A percentile compares a stretch with the other conserved stretches of the same genome.
Evolutionary conservation across 257 asterid genomes (phyloP).

Genomic region (Knoxia roxburghii): DNA sequence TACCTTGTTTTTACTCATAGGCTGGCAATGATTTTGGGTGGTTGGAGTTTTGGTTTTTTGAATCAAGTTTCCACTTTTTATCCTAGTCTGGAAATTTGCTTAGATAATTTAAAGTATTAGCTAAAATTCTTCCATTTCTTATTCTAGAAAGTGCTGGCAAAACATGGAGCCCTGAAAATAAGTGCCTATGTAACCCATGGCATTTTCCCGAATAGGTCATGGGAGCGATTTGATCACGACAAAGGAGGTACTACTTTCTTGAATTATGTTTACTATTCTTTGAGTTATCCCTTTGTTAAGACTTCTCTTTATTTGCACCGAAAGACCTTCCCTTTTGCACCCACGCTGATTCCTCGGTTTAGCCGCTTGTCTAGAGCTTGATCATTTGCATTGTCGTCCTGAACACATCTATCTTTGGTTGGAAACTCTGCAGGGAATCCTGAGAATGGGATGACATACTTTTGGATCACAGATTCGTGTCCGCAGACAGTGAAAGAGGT

Average conservation of each 20-base stretch:
- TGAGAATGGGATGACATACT: slow-evolving; percentile 71
- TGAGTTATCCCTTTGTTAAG: neutral
- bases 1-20: neutral
- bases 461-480: slow-evolving; percentile 97
- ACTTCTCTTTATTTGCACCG: neutral
- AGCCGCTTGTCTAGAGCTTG: neutral
- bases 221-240: slow-evolving; percentile 80
- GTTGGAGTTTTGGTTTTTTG: neutral
- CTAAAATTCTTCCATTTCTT: slow-evolving; percentile 4
- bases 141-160: slow-evolving; percentile 86
- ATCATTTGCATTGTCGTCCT: neutral
- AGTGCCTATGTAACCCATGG: slow-evolving; percentile 98
- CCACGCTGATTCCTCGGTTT: neutral
- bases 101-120: neutral
- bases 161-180: slow-evolving; percentile 74
- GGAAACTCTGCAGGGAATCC: slow-evolving; percentile 51
- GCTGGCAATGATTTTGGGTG: neutral
- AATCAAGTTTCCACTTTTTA: neutral
- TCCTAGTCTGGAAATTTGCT: neutral
- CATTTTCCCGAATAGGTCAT: slow-evolving; percentile 83
- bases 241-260: slow-evolving; percentile 54
- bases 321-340: neutral
- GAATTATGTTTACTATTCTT: neutral
- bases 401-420: neutral
- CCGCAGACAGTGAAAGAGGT: slow-evolving; percentile 82